Evolutionary conservation across 352 stramenopile genomes (phyloP), one percentile per base, ranked within the genome.

Genomic region (Pythium phragmitis): DNA sequence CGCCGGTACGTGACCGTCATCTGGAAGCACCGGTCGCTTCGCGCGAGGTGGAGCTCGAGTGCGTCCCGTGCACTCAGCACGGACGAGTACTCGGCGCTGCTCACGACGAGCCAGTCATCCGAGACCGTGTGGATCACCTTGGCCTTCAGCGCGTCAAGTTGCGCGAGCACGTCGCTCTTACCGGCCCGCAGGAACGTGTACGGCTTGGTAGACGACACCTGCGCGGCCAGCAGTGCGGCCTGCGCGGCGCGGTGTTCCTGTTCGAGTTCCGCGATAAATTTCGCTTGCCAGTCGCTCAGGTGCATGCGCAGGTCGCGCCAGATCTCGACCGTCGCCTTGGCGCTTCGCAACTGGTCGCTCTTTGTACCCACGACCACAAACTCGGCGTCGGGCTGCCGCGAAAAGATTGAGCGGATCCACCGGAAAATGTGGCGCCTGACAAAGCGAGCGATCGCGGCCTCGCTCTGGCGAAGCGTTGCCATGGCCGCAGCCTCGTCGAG

Each of bases 311-410:
- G 41, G 30, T 70, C 64, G 3, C 36, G 21, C 57, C 43, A 60
- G 19, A 70, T 65, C 12, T 57, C 45, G 2, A 23, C 16, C 1
- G n/a, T 17, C 9, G 48, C 7, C 16, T 43, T 13, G n/a, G 9
- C 0, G 17, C 49, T 36, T 6, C 28, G 16, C 6, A 63, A 13
- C 1, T 17, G 36, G 43, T 69, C 42, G 6, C 41, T 28, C 30
- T 69, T 69, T 3, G 63, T 65, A 4, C 63, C 63, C 0, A 65
- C 33, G 4, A 69, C 37, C 4, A 65, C 21, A n/a, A 69, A 60
- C 48, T 65, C 26, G 12, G 63, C 56, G 9, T 69, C 63, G 34
- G 56, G 63, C 12, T 60, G 52, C 4, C 39, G 63, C 2, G 56
- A 48, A 19, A 61, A 56, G 23, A 69, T 65, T 2, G 45, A 33